phyloP scores from a whole-genome alignment of 805 yeast species.

The Kodamaea leandrae region DNA sequence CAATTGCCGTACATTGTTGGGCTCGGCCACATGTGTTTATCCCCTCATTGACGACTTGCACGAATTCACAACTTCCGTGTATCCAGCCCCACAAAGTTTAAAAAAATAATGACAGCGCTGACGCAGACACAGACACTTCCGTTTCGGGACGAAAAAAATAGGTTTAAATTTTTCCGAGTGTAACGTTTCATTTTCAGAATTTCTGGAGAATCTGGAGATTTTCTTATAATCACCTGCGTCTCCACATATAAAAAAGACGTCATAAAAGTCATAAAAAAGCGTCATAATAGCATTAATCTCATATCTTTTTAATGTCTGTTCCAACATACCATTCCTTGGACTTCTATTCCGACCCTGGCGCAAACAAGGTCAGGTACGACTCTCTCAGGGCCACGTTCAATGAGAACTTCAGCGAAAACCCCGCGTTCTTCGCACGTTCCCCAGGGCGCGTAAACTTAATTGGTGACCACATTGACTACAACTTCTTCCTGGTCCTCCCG shows the following conservation, averaged over 20 bases:
- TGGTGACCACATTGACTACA: slow-evolving; percentile 75
- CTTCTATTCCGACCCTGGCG: slow-evolving; percentile 32
- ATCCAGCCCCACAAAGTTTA: no score
- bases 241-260: no score
- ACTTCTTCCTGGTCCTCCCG: slow-evolving; percentile 64
- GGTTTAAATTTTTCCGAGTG: neutral
- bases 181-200: slow-evolving; percentile 1
- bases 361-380: slow-evolving; percentile 28
- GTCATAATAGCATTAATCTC: no score
- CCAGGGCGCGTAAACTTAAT: slow-evolving; percentile 78
- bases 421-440: slow-evolving; percentile 54
- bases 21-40: no score
- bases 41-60: no score
- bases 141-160: neutral
- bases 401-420: slow-evolving; percentile 24
- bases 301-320: slow-evolving; percentile 17
- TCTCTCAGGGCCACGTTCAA: slow-evolving; percentile 23
- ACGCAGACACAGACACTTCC: slow-evolving; percentile 3
- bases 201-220: neutral
- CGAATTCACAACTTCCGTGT: no score
- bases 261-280: no score
- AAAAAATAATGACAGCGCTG: neutral
- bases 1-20: no score
- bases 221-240: no score
- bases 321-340: slow-evolving; percentile 35